Conservation (phyloP, 2,329 filamentous ascomycete species). For the Pyrenophora teres region DNA sequence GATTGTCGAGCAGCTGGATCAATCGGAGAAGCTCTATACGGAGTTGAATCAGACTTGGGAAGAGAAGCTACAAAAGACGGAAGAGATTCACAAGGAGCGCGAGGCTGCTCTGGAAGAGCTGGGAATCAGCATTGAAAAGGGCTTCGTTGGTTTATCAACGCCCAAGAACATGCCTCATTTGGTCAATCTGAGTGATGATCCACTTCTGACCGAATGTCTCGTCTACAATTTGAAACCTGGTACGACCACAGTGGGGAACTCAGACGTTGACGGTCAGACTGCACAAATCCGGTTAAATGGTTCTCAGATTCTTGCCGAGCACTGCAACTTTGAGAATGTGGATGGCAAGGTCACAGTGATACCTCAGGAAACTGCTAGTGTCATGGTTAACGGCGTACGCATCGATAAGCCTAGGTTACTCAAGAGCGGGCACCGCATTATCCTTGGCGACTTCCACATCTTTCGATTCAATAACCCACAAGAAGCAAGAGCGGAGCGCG, state of each 20-base stretch:
- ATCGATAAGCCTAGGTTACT: slow-evolving; percentile 84
- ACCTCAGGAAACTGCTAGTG: slow-evolving; percentile 86
- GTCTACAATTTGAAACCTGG: slow-evolving; percentile 98
- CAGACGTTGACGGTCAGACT: slow-evolving; percentile 75
- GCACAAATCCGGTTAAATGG: slow-evolving; percentile 94
- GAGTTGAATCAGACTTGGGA: slow-evolving; percentile 99
- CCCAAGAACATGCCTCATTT: slow-evolving; percentile 99
- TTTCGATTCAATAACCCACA: slow-evolving; percentile 98
- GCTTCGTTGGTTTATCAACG: slow-evolving; percentile 90
- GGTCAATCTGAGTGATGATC: slow-evolving; percentile 84
- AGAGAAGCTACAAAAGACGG: slow-evolving; percentile 90
- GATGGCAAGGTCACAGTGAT: slow-evolving; percentile 93
- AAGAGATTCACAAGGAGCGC: slow-evolving; percentile 96
- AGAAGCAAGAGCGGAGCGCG: slow-evolving; percentile 90
- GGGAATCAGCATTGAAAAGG: slow-evolving; percentile 98
- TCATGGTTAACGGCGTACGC: slow-evolving; percentile 96
- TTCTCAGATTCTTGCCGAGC: slow-evolving; percentile 86
- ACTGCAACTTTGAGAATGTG: slow-evolving; percentile 91
- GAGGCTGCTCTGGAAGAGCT: slow-evolving; percentile 94
- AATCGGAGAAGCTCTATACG: slow-evolving; percentile 93
- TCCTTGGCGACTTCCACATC: slow-evolving; percentile 97
- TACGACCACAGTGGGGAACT: slow-evolving; percentile 90
- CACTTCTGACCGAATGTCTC: slow-evolving; percentile 89
- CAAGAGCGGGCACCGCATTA: slow-evolving; percentile 91
- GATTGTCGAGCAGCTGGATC: slow-evolving; percentile 92